Evolutionary conservation across 2,329 filamentous ascomycete species (phyloP).

Genomic region (Alternaria triticimaculans): DNA sequence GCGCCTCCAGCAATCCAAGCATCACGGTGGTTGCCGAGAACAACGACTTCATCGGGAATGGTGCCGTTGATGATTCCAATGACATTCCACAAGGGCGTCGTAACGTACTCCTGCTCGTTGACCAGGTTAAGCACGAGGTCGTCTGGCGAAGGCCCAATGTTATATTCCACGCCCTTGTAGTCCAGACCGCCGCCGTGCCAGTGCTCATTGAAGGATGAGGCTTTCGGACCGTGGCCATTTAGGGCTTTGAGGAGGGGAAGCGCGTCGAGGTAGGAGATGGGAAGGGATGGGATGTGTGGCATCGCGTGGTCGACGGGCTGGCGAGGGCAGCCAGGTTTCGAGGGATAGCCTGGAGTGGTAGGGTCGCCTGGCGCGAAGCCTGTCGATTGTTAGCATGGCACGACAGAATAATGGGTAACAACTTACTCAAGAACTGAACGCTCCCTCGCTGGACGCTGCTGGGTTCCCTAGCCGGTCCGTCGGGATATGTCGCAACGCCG

Average conservation of each 20-base stretch:
- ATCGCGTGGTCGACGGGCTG: conserved; percentile 72
- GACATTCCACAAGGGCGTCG: conserved; percentile 69
- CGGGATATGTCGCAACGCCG: conserved; percentile 78
- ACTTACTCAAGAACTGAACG: conserved; percentile 64
- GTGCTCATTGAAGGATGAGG: conserved; percentile 72
- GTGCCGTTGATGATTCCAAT: conserved; percentile 92
- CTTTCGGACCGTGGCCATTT: conserved; percentile 84
- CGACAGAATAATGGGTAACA: background rate
- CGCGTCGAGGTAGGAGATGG: conserved; percentile 87
- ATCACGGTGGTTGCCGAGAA: conserved; percentile 92
- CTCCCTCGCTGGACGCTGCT: conserved; percentile 91
- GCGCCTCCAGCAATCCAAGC: conserved; percentile 89
- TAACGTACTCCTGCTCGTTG: conserved; percentile 59
- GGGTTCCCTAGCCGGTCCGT: conserved; percentile 85
- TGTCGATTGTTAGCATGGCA: conserved; percentile 36
- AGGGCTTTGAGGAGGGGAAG: conserved; percentile 87
- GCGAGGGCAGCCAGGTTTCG: conserved; percentile 84
- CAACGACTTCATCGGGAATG: conserved; percentile 81
- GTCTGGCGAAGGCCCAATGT: conserved; percentile 81
- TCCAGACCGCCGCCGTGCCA: conserved; percentile 77
- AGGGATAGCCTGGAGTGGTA: conserved; percentile 92
- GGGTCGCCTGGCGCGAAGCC: conserved; percentile 73
- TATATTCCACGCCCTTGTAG: conserved; percentile 84
- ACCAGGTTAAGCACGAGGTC: conserved; percentile 61
- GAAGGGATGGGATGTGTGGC: conserved; percentile 86